Conservation (phyloP, 768 basidiomycete species). For the Phylloporus arenicola region DNA sequence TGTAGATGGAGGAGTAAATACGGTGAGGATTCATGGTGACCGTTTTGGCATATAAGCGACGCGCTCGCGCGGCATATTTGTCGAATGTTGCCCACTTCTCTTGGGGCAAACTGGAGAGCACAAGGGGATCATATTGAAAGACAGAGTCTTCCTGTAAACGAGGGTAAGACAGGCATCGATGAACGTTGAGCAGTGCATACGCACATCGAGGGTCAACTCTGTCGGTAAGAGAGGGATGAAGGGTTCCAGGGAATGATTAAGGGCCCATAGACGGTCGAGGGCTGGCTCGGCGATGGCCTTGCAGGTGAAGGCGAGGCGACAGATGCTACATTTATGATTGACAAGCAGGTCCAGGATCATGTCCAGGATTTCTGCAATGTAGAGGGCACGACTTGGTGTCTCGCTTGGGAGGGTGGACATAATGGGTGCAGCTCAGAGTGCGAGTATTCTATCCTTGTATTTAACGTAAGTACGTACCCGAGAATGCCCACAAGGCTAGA, state of each 20-base stretch:
- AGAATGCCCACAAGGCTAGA: neutral
- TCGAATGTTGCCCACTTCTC: slow-evolving; percentile 19
- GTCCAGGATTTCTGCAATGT: slow-evolving; percentile 19
- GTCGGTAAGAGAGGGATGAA: slow-evolving; percentile 19
- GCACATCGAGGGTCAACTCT: slow-evolving; percentile 18
- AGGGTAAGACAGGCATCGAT: slow-evolving; percentile 4
- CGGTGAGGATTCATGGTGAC: slow-evolving; percentile 24
- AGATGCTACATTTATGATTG: slow-evolving; percentile 14
- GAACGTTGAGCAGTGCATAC: neutral
- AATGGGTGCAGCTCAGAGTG: neutral
- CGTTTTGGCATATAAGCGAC: slow-evolving; percentile 22
- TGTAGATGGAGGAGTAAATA: slow-evolving; percentile 24
- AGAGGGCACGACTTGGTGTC: slow-evolving; percentile 7
- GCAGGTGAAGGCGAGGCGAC: slow-evolving; percentile 18
- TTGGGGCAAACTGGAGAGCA: slow-evolving; percentile 3
- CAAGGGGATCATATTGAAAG: slow-evolving; percentile 9
- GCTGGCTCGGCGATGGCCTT: slow-evolving; percentile 15
- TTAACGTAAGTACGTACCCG: slow-evolving; percentile 10
- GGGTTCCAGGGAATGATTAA: slow-evolving; percentile 22
- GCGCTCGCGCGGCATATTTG: slow-evolving; percentile 18
- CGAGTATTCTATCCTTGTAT: neutral
- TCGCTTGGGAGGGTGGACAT: slow-evolving; percentile 1
- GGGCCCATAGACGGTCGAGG: slow-evolving; percentile 22
- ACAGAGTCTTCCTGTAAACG: slow-evolving; percentile 14
- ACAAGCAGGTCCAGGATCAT: slow-evolving; percentile 20